These are phyloP conservation scores for Scedosporium apiospermum DNA, from an alignment of 2,329 filamentous ascomycete genomes.

Conservation along the genomic window DNA sequence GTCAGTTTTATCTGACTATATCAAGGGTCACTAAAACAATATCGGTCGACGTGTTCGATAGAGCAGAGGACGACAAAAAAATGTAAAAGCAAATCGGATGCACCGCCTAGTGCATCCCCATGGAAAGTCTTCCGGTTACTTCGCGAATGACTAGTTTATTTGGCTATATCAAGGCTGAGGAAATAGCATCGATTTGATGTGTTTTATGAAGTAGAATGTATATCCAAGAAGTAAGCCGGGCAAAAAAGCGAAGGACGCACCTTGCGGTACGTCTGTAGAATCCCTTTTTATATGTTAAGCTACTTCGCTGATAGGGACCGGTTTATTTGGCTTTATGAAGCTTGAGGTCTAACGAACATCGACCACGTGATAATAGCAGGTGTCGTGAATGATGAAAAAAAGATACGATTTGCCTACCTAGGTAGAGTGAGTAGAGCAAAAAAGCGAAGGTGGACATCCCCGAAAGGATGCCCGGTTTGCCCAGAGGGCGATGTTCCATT, in stretches of 20 bases:
- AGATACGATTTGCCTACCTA: background rate
- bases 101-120: too few relatives aligned
- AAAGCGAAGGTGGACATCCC: background rate
- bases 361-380: background rate
- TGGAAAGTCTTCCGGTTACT: background rate
- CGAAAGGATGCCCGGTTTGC: background rate
- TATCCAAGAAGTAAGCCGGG: too few relatives aligned
- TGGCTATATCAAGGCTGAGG: background rate
- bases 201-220: background rate
- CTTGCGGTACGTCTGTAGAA: too few relatives aligned
- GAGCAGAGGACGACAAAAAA: too few relatives aligned
- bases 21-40: slow-evolving; percentile 15
- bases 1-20: too few relatives aligned
- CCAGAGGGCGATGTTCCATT: background rate
- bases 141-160: background rate
- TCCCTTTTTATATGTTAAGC: too few relatives aligned
- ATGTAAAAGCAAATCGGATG: too few relatives aligned
- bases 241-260: too few relatives aligned
- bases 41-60: too few relatives aligned
- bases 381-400: background rate
- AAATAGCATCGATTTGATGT: background rate
- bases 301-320: too few relatives aligned
- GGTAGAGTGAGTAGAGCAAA: background rate
- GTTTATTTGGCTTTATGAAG: background rate
- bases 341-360: background rate